Conservation (phyloP, 2,329 filamentous ascomycete genomes). For the Fusarium sp. region DNA sequence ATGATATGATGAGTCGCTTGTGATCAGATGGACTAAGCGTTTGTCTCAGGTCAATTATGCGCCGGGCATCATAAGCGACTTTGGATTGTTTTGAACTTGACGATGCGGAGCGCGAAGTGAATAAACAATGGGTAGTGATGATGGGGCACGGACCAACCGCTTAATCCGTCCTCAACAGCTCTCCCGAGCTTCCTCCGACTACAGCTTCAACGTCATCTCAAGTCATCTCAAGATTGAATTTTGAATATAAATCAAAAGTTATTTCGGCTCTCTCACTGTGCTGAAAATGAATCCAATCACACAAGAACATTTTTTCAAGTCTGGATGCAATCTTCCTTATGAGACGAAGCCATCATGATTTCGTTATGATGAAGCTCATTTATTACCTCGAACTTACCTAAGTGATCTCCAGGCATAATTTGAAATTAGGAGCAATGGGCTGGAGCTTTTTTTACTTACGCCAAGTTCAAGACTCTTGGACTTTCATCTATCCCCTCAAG, state of each 20-base stretch:
- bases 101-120: conserved; percentile 3
- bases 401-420: neutral
- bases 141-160: conserved; percentile 23
- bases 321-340: neutral
- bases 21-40: neutral
- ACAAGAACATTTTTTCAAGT: neutral
- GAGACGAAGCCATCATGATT: neutral
- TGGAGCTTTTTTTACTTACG: neutral
- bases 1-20: too few relatives aligned
- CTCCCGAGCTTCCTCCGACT: conserved; percentile 23
- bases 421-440: neutral
- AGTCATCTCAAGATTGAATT: neutral
- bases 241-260: too few relatives aligned
- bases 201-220: neutral
- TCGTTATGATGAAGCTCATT: neutral
- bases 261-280: neutral
- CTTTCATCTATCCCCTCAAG: neutral
- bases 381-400: neutral
- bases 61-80: neutral
- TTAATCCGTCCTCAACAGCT: neutral
- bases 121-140: conserved; percentile 23
- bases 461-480: too few relatives aligned
- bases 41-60: neutral
- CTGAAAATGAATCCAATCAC: too few relatives aligned
- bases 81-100: conserved; percentile 17